Evolutionary conservation across 2,329 filamentous ascomycete species (phyloP).

Genomic region (Cladophialophora chaetospira): DNA sequence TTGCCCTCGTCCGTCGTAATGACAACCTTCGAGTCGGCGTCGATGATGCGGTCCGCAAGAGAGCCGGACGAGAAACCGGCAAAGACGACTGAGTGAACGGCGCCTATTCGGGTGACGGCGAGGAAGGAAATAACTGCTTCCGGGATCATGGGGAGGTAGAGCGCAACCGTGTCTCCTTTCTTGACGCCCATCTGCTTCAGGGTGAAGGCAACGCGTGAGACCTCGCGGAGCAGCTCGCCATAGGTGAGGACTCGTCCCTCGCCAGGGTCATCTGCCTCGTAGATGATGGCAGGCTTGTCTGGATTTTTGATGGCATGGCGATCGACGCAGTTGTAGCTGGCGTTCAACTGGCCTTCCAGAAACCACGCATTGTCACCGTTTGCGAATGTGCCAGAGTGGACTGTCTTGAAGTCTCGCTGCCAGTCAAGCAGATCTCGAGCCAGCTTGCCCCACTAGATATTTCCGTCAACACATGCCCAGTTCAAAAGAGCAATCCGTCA

Average conservation of each 20-base stretch:
- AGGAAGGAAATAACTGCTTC: constrained; percentile 90
- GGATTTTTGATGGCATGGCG: constrained; percentile 95
- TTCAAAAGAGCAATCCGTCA: too few relatives aligned
- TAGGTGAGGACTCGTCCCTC: constrained; percentile 92
- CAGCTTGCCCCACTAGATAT: constrained; percentile 81
- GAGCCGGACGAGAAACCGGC: constrained; percentile 97
- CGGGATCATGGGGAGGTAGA: constrained; percentile 98
- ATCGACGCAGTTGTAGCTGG: constrained; percentile 96
- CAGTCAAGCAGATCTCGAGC: constrained; percentile 89
- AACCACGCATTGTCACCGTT: constrained; percentile 94
- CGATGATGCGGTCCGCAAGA: constrained; percentile 88
- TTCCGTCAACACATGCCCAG: too few relatives aligned
- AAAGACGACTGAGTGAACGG: constrained; percentile 96
- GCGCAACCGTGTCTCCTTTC: constrained; percentile 95
- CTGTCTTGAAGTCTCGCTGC: constrained; percentile 89
- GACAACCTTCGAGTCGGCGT: constrained; percentile 87
- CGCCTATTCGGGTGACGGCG: constrained; percentile 88
- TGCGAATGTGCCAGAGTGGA: constrained; percentile 72
- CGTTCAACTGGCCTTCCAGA: constrained; percentile 87
- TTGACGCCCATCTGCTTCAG: constrained; percentile 94
- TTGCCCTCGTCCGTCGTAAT: constrained; percentile 98
- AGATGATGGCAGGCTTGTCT: constrained; percentile 93
- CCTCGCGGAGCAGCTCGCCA: constrained; percentile 86
- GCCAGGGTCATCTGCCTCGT: constrained; percentile 88
- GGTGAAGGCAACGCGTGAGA: constrained; percentile 82